These are phyloP conservation scores for Penicillium sp. DNA, from an alignment of 2,329 filamentous ascomycete species.

Conservation along the genomic window DNA sequence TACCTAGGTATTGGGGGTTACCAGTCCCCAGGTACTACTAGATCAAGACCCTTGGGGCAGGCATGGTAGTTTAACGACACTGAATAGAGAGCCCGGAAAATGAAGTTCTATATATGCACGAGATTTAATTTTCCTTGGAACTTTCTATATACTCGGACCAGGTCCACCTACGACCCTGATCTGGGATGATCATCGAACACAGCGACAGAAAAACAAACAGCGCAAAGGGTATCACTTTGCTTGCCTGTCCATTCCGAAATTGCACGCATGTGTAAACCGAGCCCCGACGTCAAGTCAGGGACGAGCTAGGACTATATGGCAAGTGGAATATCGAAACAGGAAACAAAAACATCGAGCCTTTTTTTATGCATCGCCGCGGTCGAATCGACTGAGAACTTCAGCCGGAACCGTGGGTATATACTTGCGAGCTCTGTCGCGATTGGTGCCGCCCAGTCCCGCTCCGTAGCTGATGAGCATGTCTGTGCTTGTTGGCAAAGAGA, in stretches of 20 bases:
- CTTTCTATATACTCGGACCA: conserved; percentile 12
- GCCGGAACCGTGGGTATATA: conserved; percentile 94
- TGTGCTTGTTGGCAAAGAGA: conserved; percentile 89
- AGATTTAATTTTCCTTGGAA: no score
- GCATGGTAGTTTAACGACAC: no score
- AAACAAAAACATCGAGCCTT: neutral
- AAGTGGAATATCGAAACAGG: no score
- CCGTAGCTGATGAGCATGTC: conserved; percentile 97
- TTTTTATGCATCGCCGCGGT: conserved; percentile 47
- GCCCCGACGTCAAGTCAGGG: neutral
- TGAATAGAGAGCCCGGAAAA: no score
- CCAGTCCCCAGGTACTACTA: no score
- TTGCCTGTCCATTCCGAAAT: conserved; percentile 1
- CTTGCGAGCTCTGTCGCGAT: conserved; percentile 85
- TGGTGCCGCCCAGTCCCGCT: conserved; percentile 87
- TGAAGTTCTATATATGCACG: no score
- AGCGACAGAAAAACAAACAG: neutral
- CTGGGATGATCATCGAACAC: conserved; percentile 4
- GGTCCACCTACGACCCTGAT: no score
- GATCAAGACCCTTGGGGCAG: no score
- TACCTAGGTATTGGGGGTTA: no score
- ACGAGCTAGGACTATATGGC: no score
- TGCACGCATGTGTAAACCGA: neutral
- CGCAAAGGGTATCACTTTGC: conserved; percentile 12
- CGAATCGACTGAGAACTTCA: conserved; percentile 86